phyloP scores from a whole-genome alignment of 371 early-diverging fungal genomes.

The Cokeromyces recurvatus region DNA sequence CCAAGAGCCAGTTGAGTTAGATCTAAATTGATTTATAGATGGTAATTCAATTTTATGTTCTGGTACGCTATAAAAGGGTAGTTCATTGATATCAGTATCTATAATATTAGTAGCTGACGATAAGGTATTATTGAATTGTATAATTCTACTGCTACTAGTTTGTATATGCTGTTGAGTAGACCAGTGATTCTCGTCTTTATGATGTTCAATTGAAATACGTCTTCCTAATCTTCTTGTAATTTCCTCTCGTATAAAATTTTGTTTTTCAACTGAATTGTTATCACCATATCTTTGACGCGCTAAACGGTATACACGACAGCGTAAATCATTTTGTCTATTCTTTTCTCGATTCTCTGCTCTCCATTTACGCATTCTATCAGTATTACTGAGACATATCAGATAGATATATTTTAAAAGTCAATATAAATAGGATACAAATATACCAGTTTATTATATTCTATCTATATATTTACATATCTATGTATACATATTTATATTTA shows the following conservation, averaged over 20 bases:
- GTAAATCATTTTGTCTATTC: conserved; percentile 62
- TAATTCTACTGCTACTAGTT: background rate
- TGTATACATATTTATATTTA: too few species aligned
- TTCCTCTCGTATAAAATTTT: conserved; percentile 61
- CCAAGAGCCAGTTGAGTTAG: conserved; percentile 5
- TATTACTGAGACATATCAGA: conserved; percentile 18
- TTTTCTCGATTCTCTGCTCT: conserved; percentile 61
- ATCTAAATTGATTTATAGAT: conserved; percentile 23
- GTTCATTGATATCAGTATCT: conserved; percentile 16
- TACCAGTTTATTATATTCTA: too few species aligned
- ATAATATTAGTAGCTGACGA: conserved; percentile 4
- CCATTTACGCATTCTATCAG: conserved; percentile 59
- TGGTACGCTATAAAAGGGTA: conserved; percentile 40
- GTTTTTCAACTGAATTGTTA: conserved; percentile 50
- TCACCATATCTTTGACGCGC: conserved; percentile 63
- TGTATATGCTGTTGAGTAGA: background rate
- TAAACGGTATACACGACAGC: conserved; percentile 67
- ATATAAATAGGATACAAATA: too few species aligned
- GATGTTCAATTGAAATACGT: conserved; percentile 20
- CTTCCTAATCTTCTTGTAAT: conserved; percentile 44
- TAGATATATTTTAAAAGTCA: background rate
- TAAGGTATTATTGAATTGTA: too few species aligned
- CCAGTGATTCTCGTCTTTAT: background rate
- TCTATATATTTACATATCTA: too few species aligned
- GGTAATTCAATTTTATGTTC: conserved; percentile 45